A percentile compares a stretch with the other conserved stretches of the same genome.
Conservation (phyloP, 345 rosid genomes). For the Gossypium stocksii region DNA sequence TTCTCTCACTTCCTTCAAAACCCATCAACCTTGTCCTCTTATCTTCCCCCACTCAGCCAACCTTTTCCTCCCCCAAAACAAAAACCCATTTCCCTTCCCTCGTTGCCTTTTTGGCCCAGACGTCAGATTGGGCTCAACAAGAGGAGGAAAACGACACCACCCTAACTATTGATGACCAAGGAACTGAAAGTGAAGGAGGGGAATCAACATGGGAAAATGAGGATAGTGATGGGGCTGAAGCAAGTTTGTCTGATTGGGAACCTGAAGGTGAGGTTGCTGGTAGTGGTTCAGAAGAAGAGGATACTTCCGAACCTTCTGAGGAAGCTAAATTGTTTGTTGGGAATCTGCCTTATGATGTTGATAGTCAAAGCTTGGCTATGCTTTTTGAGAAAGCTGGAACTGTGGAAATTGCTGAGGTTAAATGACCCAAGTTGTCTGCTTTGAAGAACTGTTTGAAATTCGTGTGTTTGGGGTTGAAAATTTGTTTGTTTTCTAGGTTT, state of each 20-base stretch:
- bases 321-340: constrained; percentile 88
- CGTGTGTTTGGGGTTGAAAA: background rate
- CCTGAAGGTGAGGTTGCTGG: constrained; percentile 31
- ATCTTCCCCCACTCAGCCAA: background rate
- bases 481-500: constrained; percentile 6
- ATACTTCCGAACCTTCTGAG: constrained; percentile 49
- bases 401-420: constrained; percentile 91
- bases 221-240: constrained; percentile 29
- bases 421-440: constrained; percentile 5
- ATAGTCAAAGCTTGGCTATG: constrained; percentile 75
- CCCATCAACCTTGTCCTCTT: constrained; percentile 36
- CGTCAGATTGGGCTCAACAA: constrained; percentile 55
- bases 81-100: constrained; percentile 39
- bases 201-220: constrained; percentile 33
- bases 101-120: constrained; percentile 49
- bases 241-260: constrained; percentile 1
- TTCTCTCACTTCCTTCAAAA: constrained; percentile 32
- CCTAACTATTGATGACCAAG: constrained; percentile 28
- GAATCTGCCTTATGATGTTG: constrained; percentile 72
- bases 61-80: constrained; percentile 35
- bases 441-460: background rate
- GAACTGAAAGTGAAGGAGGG: constrained; percentile 5
- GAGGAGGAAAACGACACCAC: constrained; percentile 38
- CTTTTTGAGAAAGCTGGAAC: constrained; percentile 82
- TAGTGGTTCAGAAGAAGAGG: constrained; percentile 23